Conservation (phyloP, 129 eudicot genomes). For the Flaveria bidentis region DNA sequence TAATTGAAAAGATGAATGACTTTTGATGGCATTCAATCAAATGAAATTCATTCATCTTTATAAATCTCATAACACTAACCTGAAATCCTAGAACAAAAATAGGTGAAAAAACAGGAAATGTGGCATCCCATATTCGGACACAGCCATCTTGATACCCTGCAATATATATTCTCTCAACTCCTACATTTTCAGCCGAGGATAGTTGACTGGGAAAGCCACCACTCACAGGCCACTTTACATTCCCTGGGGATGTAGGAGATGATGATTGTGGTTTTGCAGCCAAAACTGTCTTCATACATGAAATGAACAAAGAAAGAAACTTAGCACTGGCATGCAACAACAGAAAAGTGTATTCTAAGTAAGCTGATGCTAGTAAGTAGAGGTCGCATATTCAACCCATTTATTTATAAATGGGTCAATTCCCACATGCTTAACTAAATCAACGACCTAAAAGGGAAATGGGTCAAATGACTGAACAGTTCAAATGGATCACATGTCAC, state of each 20-base stretch:
- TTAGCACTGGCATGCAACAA: constrained; percentile 24
- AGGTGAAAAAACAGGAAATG: constrained; percentile 73
- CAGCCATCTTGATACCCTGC: constrained; percentile 97
- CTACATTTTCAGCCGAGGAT: constrained; percentile 43
- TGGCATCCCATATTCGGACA: constrained; percentile 86
- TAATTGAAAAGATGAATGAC: constrained; percentile 8
- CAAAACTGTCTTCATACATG: constrained; percentile 53
- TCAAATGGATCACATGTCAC: constrained; percentile 3
- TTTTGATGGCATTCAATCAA: constrained; percentile 5
- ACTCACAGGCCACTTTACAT: constrained; percentile 72
- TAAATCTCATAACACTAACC: constrained; percentile 46
- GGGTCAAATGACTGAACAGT: neutral
- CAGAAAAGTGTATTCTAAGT: constrained; percentile 5
- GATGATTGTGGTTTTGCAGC: constrained; percentile 47
- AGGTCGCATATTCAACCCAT: constrained; percentile 17
- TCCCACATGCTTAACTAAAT: neutral
- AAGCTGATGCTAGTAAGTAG: constrained; percentile 18
- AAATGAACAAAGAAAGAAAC: constrained; percentile 36
- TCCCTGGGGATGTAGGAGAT: constrained; percentile 30
- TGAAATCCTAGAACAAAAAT: constrained; percentile 48
- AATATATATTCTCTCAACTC: constrained; percentile 68
- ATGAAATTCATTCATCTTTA: neutral
- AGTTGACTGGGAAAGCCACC: constrained; percentile 75
- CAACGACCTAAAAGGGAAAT: neutral
- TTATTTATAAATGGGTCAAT: neutral